Conservation (phyloP, 805 yeast genomes). For the Wickerhamiella domercqiae region DNA sequence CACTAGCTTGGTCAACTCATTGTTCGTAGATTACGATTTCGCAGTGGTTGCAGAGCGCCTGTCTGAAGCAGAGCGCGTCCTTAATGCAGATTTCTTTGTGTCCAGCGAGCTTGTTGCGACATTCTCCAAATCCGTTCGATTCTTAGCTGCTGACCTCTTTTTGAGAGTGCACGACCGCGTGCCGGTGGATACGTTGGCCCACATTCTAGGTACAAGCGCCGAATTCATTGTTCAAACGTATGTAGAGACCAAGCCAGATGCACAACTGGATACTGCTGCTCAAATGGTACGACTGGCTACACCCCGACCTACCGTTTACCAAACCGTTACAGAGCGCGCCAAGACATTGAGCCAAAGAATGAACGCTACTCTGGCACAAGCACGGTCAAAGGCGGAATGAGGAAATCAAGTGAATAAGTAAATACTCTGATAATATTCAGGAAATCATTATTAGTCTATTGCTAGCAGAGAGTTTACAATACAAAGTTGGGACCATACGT, state of each 20-base stretch:
- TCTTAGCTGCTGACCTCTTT: conserved; percentile 38
- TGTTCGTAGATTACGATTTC: conserved; percentile 46
- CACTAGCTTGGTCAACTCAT: conserved; percentile 37
- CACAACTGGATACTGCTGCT: conserved; percentile 36
- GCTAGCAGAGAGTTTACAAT: background rate
- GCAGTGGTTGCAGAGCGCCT: conserved; percentile 36
- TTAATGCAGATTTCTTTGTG: conserved; percentile 41
- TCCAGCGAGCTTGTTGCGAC: conserved; percentile 28
- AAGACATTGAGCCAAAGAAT: conserved; percentile 48
- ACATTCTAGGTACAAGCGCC: conserved; percentile 29
- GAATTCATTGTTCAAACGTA: conserved; percentile 36
- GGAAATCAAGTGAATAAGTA: too few species aligned
- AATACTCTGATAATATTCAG: too few species aligned
- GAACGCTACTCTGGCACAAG: conserved; percentile 32
- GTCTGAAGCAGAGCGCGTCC: conserved; percentile 31
- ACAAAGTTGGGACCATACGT: background rate
- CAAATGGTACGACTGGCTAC: conserved; percentile 23
- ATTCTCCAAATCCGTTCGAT: conserved; percentile 34
- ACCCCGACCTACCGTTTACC: conserved; percentile 41
- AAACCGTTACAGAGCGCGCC: conserved; percentile 54
- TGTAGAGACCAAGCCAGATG: conserved; percentile 37
- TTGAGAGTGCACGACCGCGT: conserved; percentile 38
- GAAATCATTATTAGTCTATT: too few species aligned
- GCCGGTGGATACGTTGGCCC: conserved; percentile 32
- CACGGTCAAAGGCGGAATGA: background rate